phyloP scores from a whole-genome alignment of 148 eudicot genomes.

The Rhododendron mucronatum region DNA sequence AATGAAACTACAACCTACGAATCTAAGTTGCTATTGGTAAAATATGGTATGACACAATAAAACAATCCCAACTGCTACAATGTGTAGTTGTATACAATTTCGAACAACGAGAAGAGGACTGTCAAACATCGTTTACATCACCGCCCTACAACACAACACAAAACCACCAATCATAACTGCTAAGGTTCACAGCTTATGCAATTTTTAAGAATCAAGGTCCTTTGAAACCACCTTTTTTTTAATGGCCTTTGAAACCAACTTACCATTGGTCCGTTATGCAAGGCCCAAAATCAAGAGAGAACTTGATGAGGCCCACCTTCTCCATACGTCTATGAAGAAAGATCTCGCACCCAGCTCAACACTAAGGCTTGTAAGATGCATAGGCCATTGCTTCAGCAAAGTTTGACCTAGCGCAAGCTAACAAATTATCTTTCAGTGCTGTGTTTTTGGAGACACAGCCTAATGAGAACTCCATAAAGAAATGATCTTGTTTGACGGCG shows the following conservation, averaged over 20 bases:
- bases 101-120: neutral
- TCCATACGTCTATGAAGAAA: neutral
- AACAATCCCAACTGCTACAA: neutral
- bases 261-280: neutral
- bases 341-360: neutral
- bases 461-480: neutral
- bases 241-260: neutral
- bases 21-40: neutral
- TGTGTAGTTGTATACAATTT: neutral
- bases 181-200: neutral
- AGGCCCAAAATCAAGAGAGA: neutral
- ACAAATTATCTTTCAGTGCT: neutral
- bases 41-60: neutral
- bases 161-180: neutral
- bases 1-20: neutral
- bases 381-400: neutral
- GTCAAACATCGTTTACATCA: neutral
- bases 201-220: neutral
- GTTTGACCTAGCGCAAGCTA: neutral
- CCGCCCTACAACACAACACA: neutral
- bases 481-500: neutral
- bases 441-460: neutral
- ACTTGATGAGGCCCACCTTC: neutral
- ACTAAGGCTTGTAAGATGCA: neutral
- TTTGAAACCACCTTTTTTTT: neutral